Conservation (phyloP, 108 stramenopile species). For the Stephanodiscus minutulus region DNA sequence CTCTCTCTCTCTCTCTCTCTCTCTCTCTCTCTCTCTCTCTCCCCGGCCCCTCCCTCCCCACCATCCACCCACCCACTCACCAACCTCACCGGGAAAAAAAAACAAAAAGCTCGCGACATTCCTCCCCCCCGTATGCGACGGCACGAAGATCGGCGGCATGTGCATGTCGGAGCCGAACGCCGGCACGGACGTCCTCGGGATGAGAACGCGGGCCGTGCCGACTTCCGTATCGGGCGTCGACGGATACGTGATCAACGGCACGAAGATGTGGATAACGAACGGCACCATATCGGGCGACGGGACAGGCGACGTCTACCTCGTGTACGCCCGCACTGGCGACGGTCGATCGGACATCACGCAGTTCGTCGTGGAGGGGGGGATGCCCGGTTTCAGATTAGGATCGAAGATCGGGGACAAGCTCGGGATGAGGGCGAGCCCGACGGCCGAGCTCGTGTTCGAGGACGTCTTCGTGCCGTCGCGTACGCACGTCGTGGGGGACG, state of each 20-base stretch:
- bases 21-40: no score
- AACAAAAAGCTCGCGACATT: slow-evolving; percentile 52
- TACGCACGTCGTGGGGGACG: slow-evolving; percentile 86
- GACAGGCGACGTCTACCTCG: slow-evolving; percentile 94
- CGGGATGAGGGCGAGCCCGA: slow-evolving; percentile 89
- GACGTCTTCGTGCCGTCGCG: slow-evolving; percentile 83
- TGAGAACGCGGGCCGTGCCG: slow-evolving; percentile 84
- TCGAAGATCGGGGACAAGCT: slow-evolving; percentile 97
- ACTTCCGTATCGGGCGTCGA: slow-evolving; percentile 46
- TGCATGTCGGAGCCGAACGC: slow-evolving; percentile 98
- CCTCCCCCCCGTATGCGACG: slow-evolving; percentile 84
- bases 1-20: no score
- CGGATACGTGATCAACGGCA: slow-evolving; percentile 88
- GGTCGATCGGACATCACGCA: slow-evolving; percentile 74
- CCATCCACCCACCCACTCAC: neutral
- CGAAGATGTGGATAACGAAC: slow-evolving; percentile 99
- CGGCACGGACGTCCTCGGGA: slow-evolving; percentile 98
- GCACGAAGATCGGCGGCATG: slow-evolving; percentile 94
- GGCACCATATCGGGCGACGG: slow-evolving; percentile 88
- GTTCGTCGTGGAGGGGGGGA: slow-evolving; percentile 96
- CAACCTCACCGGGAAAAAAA: no score
- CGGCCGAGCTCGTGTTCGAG: slow-evolving; percentile 98
- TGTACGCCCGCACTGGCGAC: slow-evolving; percentile 94
- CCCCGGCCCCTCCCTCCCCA: neutral
- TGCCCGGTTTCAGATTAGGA: slow-evolving; percentile 93